These are phyloP conservation scores for Artomyces pyxidatus DNA, from an alignment of 768 basidiomycete species.

Conservation along the genomic window DNA sequence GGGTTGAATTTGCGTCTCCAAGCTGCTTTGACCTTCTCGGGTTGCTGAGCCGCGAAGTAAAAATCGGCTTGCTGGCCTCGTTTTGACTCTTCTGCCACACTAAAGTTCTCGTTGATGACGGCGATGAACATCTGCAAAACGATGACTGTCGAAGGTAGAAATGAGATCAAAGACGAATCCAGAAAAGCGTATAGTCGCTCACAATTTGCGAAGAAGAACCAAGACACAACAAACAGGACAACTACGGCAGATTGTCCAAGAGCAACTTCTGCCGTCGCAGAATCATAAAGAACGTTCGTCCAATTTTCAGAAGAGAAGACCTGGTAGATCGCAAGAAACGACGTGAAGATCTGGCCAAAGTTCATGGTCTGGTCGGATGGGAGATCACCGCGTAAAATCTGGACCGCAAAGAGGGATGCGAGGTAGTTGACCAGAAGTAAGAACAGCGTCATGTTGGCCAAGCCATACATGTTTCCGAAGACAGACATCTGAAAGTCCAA, in stretches of 20 bases:
- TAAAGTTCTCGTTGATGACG: conserved; percentile 94
- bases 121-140: conserved; percentile 95
- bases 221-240: conserved; percentile 64
- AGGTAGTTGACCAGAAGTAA: conserved; percentile 82
- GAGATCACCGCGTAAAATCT: conserved; percentile 83
- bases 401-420: conserved; percentile 73
- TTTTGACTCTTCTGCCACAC: conserved; percentile 87
- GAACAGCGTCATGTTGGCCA: conserved; percentile 89
- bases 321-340: conserved; percentile 83
- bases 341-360: conserved; percentile 76
- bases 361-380: conserved; percentile 44
- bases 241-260: conserved; percentile 66
- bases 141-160: conserved; percentile 66
- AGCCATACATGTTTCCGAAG: conserved; percentile 86
- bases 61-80: conserved; percentile 69
- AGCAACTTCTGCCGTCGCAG: conserved; percentile 49
- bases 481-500: conserved; percentile 55
- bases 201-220: conserved; percentile 94
- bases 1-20: conserved; percentile 82
- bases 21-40: conserved; percentile 33
- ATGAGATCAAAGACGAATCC: not conserved
- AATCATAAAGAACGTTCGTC: conserved; percentile 64
- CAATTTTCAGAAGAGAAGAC: conserved; percentile 94
- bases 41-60: conserved; percentile 52
- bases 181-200: conserved; percentile 22